Base-by-base conservation (phyloP, 1,139 yeast genomes). In the Blastobotrys arbuscula region DNA sequence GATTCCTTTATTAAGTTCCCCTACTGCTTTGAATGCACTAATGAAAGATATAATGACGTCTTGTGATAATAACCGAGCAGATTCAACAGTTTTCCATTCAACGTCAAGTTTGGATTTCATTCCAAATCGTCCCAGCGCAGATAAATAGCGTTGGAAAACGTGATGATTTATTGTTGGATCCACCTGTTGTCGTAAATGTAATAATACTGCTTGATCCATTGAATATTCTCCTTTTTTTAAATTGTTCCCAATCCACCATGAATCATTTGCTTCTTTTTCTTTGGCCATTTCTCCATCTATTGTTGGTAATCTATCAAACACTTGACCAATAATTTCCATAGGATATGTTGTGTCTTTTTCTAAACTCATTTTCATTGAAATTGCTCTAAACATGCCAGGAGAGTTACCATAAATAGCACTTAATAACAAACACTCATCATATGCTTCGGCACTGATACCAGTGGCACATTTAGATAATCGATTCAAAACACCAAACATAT, bases 391-490 rank as follows among this genome's bases (percentile, higher is more conserved):
- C 58, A 63, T 60, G 5, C 64, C 67, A 2, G 59, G 55, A 0
- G 66, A 57, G 45, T 64, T 61, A 4, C 67, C 67, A 37, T 56
- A 53, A 20, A 52, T 51, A 5, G 66, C 66, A 3, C 63, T 57
- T 7, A 59, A 51, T 16, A 57, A 50, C 20, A 64, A 41, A 35
- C 63, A 60, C 42, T 53, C 52, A 42, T 63, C 64, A 8, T 60
- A 47, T n/a, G 67, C 63, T 18, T 53, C 62, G 1, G 53, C 44
- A 0, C 57, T 53, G 24, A 65, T 55, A 1, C 64, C 64, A 10
- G 20, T 38, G 5, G 59, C 47, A 15, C 53, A 46, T 10, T 48
- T 48, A 21, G 49, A 50, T 43, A 64, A 58, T 40, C 69, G 50
- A 26, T 55, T 56, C 44, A 66, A 48, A 6, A 63, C 53, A 3